Percentiles rank a stretch among this genome's conserved stretches.
Conservation (phyloP, 2,329 filamentous ascomycete species). For the Escovopsis sp. region DNA sequence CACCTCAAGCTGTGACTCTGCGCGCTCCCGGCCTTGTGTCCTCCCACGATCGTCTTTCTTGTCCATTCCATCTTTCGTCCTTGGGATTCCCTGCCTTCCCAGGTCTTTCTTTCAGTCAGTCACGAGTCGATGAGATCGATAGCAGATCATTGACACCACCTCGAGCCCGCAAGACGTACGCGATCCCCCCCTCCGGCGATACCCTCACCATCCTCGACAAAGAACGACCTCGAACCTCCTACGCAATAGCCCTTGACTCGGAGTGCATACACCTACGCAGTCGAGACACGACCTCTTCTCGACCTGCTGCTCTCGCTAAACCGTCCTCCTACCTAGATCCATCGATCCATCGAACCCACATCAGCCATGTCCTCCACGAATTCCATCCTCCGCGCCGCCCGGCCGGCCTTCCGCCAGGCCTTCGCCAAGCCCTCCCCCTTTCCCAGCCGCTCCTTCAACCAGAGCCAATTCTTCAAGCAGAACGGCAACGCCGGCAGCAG, state of each 20-base stretch:
- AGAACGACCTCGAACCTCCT: too few species aligned
- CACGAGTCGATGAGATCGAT: too few species aligned
- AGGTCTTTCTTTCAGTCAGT: too few species aligned
- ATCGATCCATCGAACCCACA: background rate
- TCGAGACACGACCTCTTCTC: too few species aligned
- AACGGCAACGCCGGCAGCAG: conserved; percentile 28
- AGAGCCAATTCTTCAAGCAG: conserved; percentile 33
- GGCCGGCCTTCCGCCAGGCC: conserved; percentile 40
- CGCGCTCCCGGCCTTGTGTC: background rate
- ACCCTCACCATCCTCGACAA: background rate
- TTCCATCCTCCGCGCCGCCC: conserved; percentile 37
- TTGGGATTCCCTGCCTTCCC: too few species aligned
- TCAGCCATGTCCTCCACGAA: conserved; percentile 22
- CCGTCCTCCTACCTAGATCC: too few species aligned
- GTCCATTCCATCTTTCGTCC: background rate
- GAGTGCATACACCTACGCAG: too few species aligned
- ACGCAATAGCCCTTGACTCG: too few species aligned
- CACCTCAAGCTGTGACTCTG: background rate
- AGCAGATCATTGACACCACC: too few species aligned
- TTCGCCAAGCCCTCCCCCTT: conserved; percentile 27
- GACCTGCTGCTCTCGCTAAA: too few species aligned
- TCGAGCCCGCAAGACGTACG: too few species aligned
- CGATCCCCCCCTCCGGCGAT: background rate
- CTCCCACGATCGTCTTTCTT: background rate
- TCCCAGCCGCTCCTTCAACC: conserved; percentile 10